Base-by-base conservation (phyloP, 2,329 filamentous ascomycete species). In the Fusarium sp. region DNA sequence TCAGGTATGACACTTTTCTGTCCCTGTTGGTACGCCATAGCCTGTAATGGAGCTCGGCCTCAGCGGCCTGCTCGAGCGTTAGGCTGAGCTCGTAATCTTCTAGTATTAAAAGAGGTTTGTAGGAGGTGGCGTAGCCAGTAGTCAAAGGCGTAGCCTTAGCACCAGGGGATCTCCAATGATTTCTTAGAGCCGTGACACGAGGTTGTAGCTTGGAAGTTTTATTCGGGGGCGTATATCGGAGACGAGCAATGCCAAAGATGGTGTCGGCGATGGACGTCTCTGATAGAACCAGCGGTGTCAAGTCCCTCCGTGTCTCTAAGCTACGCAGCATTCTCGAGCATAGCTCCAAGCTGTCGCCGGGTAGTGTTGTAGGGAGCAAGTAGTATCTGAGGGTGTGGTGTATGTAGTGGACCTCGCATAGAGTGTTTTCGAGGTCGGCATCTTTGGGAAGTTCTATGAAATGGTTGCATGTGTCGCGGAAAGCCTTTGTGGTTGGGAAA, bases 381-480 rank as follows among this genome's bases (percentile, higher is more conserved):
- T 61, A 33, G 17, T 73, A 44, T 56, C 61, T 62, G 3, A 72
- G 40, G 0, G 71, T 51, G 27, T 53, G 70, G 6, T 70, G 62
- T 2, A 72, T 72, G n/a, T 72, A 73, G 4, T 53, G 53, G 1
- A 72, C 70, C 55, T 72, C 70, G 31, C 70, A 72, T 14, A 72
- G 9, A 1, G 70, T 70, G 16, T 72, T 70, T 6, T 73, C 70
- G 27, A 73, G 61, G 11, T 17, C 49, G 8, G 70, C 44, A 22
- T 70, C 70, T 14, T 51, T 42, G 17, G 70, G 66, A 0, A 72
- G 44, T 8, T 72, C 70, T 20, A 53, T 62, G 24, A 70, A 73
- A 6, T 70, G 70, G 22, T 63, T 72, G 57, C 70, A 72, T 53
- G 57, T 70, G 20, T 73, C 57, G 3, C 70, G 58, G 40, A 72